phyloP scores from a whole-genome alignment of 2,329 filamentous ascomycete species.

The Cladophialophora psammophila region DNA sequence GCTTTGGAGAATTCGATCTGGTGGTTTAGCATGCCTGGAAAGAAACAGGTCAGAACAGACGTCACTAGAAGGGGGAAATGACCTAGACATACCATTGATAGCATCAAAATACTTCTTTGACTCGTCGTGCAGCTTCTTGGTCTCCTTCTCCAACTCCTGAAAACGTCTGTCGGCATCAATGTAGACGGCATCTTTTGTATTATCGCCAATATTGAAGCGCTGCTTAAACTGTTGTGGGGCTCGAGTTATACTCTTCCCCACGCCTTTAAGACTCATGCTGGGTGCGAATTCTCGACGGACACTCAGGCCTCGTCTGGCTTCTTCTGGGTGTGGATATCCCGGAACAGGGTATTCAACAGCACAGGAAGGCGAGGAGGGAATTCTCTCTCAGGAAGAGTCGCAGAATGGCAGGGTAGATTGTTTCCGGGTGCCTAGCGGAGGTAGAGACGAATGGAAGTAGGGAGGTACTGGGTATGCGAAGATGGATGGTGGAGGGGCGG shows the following conservation, averaged over 20 bases:
- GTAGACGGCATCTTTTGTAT: conserved; percentile 94
- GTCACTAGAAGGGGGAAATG: not conserved
- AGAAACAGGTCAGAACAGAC: conserved; percentile 20
- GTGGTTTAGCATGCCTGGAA: conserved; percentile 83
- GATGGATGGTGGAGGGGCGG: conserved; percentile 13
- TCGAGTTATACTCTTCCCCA: conserved; percentile 86
- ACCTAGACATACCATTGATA: conserved; percentile 75
- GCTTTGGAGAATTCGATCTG: conserved; percentile 98
- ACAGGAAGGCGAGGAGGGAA: not conserved
- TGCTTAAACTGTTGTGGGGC: conserved; percentile 91
- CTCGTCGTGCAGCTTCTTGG: conserved; percentile 95
- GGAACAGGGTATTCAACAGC: not conserved
- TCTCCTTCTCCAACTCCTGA: conserved; percentile 91
- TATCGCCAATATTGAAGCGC: conserved; percentile 93
- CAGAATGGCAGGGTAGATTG: not conserved
- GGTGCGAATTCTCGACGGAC: conserved; percentile 1
- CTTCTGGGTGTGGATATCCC: not conserved
- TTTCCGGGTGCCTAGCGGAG: conserved; percentile 2
- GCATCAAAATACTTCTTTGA: conserved; percentile 97
- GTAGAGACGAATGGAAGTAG: not conserved
- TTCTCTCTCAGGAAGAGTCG: not conserved
- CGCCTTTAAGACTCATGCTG: conserved; percentile 94
- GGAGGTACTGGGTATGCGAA: not conserved
- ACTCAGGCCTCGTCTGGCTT: not conserved
- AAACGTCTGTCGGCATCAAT: conserved; percentile 94